Evolutionary conservation across 768 basidiomycete genomes (phyloP), one percentile per base, ranked within the genome.

Genomic region (Peribolospora kevripleyi): DNA sequence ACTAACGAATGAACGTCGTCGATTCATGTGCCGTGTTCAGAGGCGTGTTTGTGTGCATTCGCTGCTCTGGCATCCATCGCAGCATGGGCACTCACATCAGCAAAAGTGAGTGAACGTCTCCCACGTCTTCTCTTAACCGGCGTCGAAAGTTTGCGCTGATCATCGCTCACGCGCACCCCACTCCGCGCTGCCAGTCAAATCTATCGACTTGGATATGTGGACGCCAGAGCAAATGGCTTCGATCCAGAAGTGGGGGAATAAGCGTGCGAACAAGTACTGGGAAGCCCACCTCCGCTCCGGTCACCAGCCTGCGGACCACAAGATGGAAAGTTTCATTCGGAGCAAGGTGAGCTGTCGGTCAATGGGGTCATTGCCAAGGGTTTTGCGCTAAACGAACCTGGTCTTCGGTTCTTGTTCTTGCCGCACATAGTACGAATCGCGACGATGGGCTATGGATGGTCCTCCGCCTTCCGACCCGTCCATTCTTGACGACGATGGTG

Each of bases 21-120:
- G 25, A 25, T 25, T 25, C 25, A 25, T 25, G 25, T 25, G 25
- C 25, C 7, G 42, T 51, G 51, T 55, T 25, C 58, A 88, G 85
- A 38, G 91, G 91, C 36, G 81, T 87, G 2, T 93, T 87, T 65
- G 73, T 97, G 45, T 98, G 91, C 66, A 93, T 98, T 60, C 78
- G 91, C 56, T 98, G 91, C 69, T 95, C 90, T 10, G 91, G 91
- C 39, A 84, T 95, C 55, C 91, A 98, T 68, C 80, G 91, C 47
- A 82, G 85, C 46, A 88, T 98, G 86, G 91, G 91, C 57, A 95
- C 91, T 0, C 91, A 98, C 68, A 93, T 97, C 67, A 84, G 83
- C 70, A 84, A 82, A 65, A 66, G 67, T 67, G 46, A 52, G 61
- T 54, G 6, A 5, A 6, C 50, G 41, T 48, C 6, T 9, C 6